Evolutionary conservation across 495 filamentous ascomycete genomes (phyloP), one percentile per base, ranked within the genome.

Genomic region (Annulohypoxylon nitens): DNA sequence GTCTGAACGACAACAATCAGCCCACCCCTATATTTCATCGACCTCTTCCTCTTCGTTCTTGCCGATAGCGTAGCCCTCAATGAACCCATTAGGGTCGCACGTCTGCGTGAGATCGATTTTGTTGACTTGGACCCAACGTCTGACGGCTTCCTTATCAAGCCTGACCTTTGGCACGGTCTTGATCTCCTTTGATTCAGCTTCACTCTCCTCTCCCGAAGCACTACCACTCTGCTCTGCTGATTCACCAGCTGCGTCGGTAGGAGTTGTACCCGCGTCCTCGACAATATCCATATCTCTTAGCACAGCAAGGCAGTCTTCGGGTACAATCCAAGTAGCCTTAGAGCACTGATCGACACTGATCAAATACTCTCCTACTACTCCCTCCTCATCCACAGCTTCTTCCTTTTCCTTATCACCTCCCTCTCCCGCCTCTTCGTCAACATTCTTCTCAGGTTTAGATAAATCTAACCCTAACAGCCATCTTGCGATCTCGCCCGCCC

Each of bases 301-400:
- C 26, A 93, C 88, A n/a, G 84, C 85, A 43, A 97, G 86, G 33
- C 94, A 91, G 80, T 98, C 95, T 53, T 97, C 94, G 3, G 88
- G 87, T 61, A 89, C 80, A 78, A 98, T 94, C 80, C 92, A 95
- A 3, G 93, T 97, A 23, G 86, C 88, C 57, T 76, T 74, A 69
- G 82, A 84, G 75, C 83, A 83, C 23, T 82, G 76, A 1, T 81
- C 71, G 30, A 86, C 67, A 26, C 79, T 80, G 8, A 84, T 69
- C 0, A 84, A 65, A 18, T 51, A 78, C 75, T 83, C 43, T 7
- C 43, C 16, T 1, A 6, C 43, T 47, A 1, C 6, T 9, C 16
- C 16, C 4, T 47, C 6, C 18, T 47, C 43, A 1, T 20, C 18
- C 18, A 0, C 12, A 47, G 3, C 4, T 8, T 20, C 43, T 8